Percentiles rank a stretch among this genome's conserved stretches.
Conservation (phyloP, 169 alveolate genomes). For the Eimeria falciformis region DNA sequence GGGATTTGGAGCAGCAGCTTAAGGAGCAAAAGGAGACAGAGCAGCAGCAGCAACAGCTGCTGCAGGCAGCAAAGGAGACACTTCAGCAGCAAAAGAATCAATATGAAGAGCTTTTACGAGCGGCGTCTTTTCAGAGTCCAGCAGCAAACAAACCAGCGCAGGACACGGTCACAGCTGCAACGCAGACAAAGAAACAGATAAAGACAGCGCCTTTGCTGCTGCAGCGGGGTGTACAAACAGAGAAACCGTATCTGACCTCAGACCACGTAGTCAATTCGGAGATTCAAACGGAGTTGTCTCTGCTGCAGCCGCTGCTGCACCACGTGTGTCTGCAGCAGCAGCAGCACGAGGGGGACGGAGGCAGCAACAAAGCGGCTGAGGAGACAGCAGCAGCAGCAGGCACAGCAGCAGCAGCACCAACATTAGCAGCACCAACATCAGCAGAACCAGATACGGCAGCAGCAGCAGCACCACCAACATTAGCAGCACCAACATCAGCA, state of each 20-base stretch:
- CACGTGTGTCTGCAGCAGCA: slow-evolving; percentile 6
- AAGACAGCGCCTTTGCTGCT: slow-evolving; percentile 5
- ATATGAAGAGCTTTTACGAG: slow-evolving; percentile 7
- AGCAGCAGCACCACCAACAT: no score
- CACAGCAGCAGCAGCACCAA: no score
- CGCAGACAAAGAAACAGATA: slow-evolving; percentile 41
- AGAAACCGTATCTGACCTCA: not conserved
- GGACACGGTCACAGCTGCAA: slow-evolving; percentile 25
- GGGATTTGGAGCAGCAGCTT: slow-evolving; percentile 17
- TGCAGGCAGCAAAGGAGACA: slow-evolving; percentile 22
- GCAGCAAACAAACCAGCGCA: not conserved
- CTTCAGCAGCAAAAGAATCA: slow-evolving; percentile 56
- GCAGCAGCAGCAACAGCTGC: slow-evolving; percentile 36
- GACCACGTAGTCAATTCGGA: not conserved
- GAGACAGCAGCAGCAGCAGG: not conserved
- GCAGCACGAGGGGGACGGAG: not conserved
- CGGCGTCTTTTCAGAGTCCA: not conserved
- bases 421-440: no score
- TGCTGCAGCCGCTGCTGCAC: slow-evolving; percentile 43
- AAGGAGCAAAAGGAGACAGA: slow-evolving; percentile 6
- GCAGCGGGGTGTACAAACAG: slow-evolving; percentile 32
- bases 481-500: no score
- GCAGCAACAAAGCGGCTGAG: not conserved
- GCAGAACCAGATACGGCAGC: no score
- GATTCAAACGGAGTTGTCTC: slow-evolving; percentile 39